Percentiles rank a stretch among this genome's conserved stretches.
phyloP scores from a whole-genome alignment of 371 early-diverging fungal genomes.

The Mucor piriformis region DNA sequence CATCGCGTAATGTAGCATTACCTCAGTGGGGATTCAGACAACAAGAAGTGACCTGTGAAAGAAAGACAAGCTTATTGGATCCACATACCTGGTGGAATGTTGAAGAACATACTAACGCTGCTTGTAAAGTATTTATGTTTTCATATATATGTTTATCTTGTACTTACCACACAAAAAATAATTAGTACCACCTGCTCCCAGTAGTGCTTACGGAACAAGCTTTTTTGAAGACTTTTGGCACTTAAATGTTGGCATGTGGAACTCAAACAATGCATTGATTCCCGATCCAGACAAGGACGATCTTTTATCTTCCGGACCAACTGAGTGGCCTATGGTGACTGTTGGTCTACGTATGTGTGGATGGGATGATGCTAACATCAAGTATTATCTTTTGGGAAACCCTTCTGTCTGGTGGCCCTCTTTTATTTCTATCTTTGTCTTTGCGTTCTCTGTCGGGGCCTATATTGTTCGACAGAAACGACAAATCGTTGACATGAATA shows the following conservation, averaged over 20 bases:
- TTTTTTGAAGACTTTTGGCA: constrained; percentile 91
- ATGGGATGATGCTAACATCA: constrained; percentile 89
- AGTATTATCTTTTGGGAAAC: constrained; percentile 96
- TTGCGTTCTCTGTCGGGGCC: constrained; percentile 35
- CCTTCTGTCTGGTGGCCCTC: constrained; percentile 96
- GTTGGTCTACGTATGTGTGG: constrained; percentile 96
- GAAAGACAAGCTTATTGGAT: constrained; percentile 56
- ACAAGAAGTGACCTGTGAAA: constrained; percentile 89
- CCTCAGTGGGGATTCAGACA: constrained; percentile 99
- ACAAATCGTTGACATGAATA: constrained; percentile 60
- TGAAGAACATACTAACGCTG: constrained; percentile 84
- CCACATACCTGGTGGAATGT: constrained; percentile 91
- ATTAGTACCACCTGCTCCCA: constrained; percentile 59
- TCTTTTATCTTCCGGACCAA: constrained; percentile 84
- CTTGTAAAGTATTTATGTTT: constrained; percentile 29
- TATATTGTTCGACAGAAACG: constrained; percentile 72
- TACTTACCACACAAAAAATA: not conserved
- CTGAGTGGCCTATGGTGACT: constrained; percentile 92
- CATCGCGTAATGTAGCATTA: constrained; percentile 70
- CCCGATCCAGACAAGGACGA: constrained; percentile 97
- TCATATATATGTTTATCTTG: not conserved
- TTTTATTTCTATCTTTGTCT: constrained; percentile 61
- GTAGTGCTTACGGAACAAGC: constrained; percentile 66
- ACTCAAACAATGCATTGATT: constrained; percentile 95
- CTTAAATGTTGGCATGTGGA: constrained; percentile 96